phyloP scores from a whole-genome alignment of 1,284 basidiomycete species.

The Lentinula novae-zelandiae region DNA sequence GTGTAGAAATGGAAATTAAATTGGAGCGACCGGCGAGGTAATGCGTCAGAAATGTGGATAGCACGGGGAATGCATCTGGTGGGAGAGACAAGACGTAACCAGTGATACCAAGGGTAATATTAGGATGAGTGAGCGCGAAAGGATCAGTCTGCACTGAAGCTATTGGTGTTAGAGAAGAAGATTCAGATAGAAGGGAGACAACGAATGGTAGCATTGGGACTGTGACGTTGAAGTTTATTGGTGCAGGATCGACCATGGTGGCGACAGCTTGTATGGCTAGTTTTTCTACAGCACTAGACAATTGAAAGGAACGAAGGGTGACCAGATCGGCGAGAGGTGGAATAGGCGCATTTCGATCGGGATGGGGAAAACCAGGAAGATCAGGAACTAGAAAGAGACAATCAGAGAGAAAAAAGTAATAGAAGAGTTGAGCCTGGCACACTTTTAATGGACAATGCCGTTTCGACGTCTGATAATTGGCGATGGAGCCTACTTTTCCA shows the following conservation, averaged over 20 bases:
- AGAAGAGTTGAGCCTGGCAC: slow-evolving; percentile 22
- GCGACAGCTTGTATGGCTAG: slow-evolving; percentile 51
- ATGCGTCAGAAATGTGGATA: slow-evolving; percentile 58
- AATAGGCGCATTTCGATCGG: slow-evolving; percentile 45
- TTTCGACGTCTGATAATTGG: slow-evolving; percentile 40
- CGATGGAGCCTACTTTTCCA: slow-evolving; percentile 50
- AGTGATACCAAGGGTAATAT: slow-evolving; percentile 53
- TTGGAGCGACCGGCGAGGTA: slow-evolving; percentile 57
- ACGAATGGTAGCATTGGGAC: slow-evolving; percentile 57
- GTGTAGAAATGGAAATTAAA: slow-evolving; percentile 53
- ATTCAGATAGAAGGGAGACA: slow-evolving; percentile 42
- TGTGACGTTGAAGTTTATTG: slow-evolving; percentile 42
- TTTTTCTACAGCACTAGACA: slow-evolving; percentile 42
- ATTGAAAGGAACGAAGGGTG: slow-evolving; percentile 52
- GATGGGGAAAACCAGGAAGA: slow-evolving; percentile 62
- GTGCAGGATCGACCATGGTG: slow-evolving; percentile 56
- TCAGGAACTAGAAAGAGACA: slow-evolving; percentile 46
- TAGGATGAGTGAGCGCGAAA: slow-evolving; percentile 61
- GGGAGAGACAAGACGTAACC: slow-evolving; percentile 60
- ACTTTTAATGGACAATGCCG: slow-evolving; percentile 49
- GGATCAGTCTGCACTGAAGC: slow-evolving; percentile 51
- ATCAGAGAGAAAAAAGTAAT: not conserved
- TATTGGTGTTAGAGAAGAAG: slow-evolving; percentile 34
- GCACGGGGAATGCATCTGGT: slow-evolving; percentile 34
- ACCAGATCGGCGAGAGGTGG: slow-evolving; percentile 57